Evolutionary conservation across 805 yeast genomes (phyloP), one percentile per base, ranked within the genome.

Genomic region (Suhomyces pyralidae): DNA sequence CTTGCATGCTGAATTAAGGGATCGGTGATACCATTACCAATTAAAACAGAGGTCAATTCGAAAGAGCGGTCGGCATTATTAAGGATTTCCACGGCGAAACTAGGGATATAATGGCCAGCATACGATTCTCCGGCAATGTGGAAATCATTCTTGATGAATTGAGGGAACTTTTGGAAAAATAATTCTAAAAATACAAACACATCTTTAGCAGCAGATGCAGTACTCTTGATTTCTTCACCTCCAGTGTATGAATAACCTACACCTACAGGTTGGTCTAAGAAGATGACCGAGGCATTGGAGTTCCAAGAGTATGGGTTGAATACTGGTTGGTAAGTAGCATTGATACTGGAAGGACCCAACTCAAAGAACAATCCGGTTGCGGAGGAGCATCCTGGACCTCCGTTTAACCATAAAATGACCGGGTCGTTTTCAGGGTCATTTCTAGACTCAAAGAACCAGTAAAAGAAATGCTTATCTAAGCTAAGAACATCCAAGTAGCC

Each of bases 21-120:
- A 56, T 76, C 80, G 40, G 78, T 74, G 54, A 74, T 68, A 45
- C 80, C 80, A 58, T 76, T 76, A 14, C 80, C 80, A 45, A 76
- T 74, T 56, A 76, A 62, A 10, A 75, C 73, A 4, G 78, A 73
- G 20, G 63, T 36, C 55, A 73, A 68, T 38, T 72, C 71, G 48
- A 61, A 61, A 15, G 61, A 54, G 20, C 65, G 53, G 54, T 62
- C 65, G 14, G 66, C 63, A 43, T 57, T 57, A 49, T 53, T 58
- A 49, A 62, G 49, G 46, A 63, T 63, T 45, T 63, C 67, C 12
- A 55, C 30, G 6, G 64, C 67, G 50, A 63, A 55, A n/a, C 56
- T 49, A 5, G 67, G 67, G 49, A 63, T 58, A 54, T 62, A 63
- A 55, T 63, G 67, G 26, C 67, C 67, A 34, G 65, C 67, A 48